Evolutionary conservation across 805 yeast species (phyloP).

Genomic region (Ogataea pini): DNA sequence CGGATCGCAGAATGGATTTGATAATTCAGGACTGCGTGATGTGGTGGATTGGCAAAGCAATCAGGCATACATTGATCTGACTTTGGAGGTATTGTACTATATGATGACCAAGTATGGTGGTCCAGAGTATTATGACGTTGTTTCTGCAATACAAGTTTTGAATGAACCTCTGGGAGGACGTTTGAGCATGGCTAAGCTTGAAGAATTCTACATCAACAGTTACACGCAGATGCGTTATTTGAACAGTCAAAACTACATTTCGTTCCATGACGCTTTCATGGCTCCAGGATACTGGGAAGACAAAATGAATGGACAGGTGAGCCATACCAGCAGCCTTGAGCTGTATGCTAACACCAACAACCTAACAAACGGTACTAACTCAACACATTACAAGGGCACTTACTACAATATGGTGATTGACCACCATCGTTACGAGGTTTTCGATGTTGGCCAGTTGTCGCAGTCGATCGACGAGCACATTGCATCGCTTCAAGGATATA

Average conservation of each 20-base stretch:
- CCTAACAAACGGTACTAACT: constrained; percentile 8
- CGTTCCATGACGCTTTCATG: constrained; percentile 69
- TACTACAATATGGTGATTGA: constrained; percentile 75
- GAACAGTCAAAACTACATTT: constrained; percentile 44
- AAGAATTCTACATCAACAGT: constrained; percentile 42
- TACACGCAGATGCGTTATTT: constrained; percentile 44
- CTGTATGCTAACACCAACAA: constrained; percentile 11
- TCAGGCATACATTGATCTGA: constrained; percentile 45
- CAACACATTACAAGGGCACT: constrained; percentile 23
- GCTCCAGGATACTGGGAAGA: constrained; percentile 56
- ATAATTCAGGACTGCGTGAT: constrained; percentile 71
- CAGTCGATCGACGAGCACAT: constrained; percentile 64
- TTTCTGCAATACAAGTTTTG: constrained; percentile 67
- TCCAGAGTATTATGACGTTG: constrained; percentile 49
- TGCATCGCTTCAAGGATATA: constrained; percentile 50
- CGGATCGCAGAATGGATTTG: constrained; percentile 86
- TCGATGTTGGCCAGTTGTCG: constrained; percentile 59
- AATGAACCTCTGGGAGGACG: constrained; percentile 70
- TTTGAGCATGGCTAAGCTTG: constrained; percentile 45
- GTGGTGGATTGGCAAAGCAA: constrained; percentile 42
- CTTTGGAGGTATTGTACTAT: constrained; percentile 49
- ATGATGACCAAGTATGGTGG: constrained; percentile 57
- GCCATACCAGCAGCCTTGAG: constrained; percentile 13
- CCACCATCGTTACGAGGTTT: constrained; percentile 93
- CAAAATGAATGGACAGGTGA: constrained; percentile 33